These are phyloP conservation scores for Fusarium penzigii DNA, from an alignment of 2,329 filamentous ascomycete species.

Conservation along the genomic window DNA sequence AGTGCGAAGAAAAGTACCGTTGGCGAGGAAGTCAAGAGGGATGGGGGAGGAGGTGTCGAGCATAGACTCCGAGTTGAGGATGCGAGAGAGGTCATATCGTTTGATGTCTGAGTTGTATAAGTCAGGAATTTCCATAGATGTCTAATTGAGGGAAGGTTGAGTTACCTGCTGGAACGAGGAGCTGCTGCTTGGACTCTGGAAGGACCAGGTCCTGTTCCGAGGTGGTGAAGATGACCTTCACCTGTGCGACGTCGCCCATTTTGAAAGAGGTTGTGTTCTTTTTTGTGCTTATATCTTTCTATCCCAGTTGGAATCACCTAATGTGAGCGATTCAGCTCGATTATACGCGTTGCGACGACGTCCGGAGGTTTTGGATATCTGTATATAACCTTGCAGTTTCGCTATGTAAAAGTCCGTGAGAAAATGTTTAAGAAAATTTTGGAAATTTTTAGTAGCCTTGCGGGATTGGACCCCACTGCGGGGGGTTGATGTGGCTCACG, in stretches of 20 bases:
- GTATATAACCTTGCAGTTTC: not conserved
- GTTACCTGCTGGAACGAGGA: conserved; percentile 62
- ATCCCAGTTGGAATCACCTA: not conserved
- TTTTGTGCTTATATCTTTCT: not conserved
- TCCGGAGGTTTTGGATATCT: not conserved
- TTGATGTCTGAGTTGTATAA: conserved; percentile 57
- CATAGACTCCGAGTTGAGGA: conserved; percentile 72
- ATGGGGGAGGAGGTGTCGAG: conserved; percentile 65
- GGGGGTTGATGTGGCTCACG: conserved; percentile 3
- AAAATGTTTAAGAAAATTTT: conserved; percentile 26
- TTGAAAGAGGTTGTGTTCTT: conserved; percentile 3
- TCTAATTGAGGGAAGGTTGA: not conserved
- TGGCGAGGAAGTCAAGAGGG: conserved; percentile 93
- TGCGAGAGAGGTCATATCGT: conserved; percentile 69
- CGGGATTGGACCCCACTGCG: conserved; percentile 23
- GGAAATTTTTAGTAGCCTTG: conserved; percentile 30
- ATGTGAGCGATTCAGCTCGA: not conserved
- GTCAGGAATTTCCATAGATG: not conserved
- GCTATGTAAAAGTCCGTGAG: conserved; percentile 7
- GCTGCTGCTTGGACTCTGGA: conserved; percentile 61
- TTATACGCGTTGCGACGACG: not conserved
- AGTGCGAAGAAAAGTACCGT: conserved; percentile 86
- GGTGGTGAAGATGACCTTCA: conserved; percentile 70
- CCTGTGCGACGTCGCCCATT: conserved; percentile 51
- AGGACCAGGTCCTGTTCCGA: conserved; percentile 62